Percentiles rank a stretch among this genome's conserved stretches.
Evolutionary conservation across 225 moss, liverwort and hornwort genomes (phyloP).

Genomic region (Marchantia paleacea): DNA sequence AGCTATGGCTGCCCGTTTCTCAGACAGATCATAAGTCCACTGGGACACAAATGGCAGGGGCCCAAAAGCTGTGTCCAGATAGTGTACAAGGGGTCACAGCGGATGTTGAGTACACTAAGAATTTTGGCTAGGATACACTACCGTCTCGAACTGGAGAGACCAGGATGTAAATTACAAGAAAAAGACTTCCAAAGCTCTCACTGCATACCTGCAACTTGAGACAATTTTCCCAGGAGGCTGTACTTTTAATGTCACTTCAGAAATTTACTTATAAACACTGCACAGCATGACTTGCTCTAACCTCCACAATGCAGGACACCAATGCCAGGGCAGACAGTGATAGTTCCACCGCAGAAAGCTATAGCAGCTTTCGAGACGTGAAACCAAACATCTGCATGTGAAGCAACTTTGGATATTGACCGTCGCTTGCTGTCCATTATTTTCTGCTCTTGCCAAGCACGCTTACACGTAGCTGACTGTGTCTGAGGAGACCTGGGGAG

Average conservation of each 20-base stretch:
- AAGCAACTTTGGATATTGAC: conserved; percentile 13
- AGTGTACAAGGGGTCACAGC: conserved; percentile 25
- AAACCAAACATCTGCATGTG: conserved; percentile 9
- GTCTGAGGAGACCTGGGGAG: conserved; percentile 3
- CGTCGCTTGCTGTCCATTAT: conserved; percentile 20
- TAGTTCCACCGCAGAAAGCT: conserved; percentile 5
- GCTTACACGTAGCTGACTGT: conserved; percentile 9
- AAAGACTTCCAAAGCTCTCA: conserved; percentile 23
- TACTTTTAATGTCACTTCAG: conserved; percentile 17
- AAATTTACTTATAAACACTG: conserved; percentile 23
- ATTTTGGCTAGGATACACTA: conserved; percentile 23
- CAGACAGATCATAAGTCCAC: conserved; percentile 21
- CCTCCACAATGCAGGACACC: conserved; percentile 21
- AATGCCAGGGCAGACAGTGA: conserved; percentile 8
- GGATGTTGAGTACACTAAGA: conserved; percentile 29
- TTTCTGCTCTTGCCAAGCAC: not conserved
- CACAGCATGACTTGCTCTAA: conserved; percentile 19
- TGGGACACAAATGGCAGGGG: conserved; percentile 11
- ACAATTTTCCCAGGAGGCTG: conserved; percentile 18
- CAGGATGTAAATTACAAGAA: conserved; percentile 29
- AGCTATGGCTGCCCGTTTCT: conserved; percentile 4
- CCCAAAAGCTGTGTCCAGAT: conserved; percentile 24
- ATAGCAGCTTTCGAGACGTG: conserved; percentile 8
- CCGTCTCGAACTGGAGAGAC: conserved; percentile 19
- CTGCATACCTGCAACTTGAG: conserved; percentile 23